A percentile compares a stretch with the other conserved stretches of the same genome.
These are phyloP conservation scores for Ceriops zippeliana DNA, from an alignment of 345 rosid genomes.

Conservation along the genomic window DNA sequence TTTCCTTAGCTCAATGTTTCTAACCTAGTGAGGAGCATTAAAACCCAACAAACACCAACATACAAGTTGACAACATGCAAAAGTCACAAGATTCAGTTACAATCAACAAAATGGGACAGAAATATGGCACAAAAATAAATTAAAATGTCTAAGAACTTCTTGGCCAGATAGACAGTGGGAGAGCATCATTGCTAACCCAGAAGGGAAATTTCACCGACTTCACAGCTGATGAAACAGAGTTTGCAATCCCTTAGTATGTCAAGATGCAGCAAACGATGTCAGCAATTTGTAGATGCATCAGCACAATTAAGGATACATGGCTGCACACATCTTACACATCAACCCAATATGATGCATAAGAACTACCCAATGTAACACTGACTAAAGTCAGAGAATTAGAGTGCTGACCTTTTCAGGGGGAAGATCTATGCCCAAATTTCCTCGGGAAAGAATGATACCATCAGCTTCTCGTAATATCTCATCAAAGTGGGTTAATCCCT, in stretches of 20 bases:
- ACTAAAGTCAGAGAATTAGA: neutral
- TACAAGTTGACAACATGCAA: neutral
- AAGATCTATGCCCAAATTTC: conserved; percentile 94
- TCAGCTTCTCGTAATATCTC: conserved; percentile 98
- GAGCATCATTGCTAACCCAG: no score
- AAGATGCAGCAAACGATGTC: neutral
- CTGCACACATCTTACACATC: neutral
- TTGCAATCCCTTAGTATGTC: neutral
- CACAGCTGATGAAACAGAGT: no score
- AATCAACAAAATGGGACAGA: no score
- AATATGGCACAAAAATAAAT: no score
- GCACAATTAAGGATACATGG: neutral
- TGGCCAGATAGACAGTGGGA: no score
- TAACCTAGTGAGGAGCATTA: neutral
- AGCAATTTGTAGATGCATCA: neutral
- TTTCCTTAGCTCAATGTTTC: neutral
- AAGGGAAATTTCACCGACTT: no score
- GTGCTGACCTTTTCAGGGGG: conserved; percentile 93
- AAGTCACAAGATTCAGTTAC: no score
- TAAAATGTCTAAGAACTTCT: no score
- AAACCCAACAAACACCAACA: neutral
- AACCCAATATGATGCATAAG: neutral
- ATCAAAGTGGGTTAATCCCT: conserved; percentile 96
- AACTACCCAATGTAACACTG: neutral
- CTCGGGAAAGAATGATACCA: conserved; percentile 97